Conservation (phyloP, 306 rosid genomes). For the Ammopiptanthus mongolicus region DNA sequence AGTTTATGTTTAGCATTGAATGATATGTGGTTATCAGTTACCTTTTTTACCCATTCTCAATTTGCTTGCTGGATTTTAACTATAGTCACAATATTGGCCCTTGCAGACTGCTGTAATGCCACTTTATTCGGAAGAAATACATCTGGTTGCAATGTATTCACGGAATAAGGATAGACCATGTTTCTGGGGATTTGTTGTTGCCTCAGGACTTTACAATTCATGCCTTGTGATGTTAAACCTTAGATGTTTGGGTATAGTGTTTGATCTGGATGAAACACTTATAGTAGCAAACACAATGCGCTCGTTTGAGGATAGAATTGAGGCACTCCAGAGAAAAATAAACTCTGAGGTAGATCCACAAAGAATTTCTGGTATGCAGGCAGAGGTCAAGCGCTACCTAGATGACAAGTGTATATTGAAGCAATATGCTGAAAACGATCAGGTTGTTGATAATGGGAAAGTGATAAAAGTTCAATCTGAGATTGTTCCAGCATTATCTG, state of each 20-base stretch:
- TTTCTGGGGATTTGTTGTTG: slow-evolving; percentile 89
- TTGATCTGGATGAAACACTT: slow-evolving; percentile 98
- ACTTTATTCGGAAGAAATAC: slow-evolving; percentile 72
- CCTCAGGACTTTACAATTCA: slow-evolving; percentile 73
- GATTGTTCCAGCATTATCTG: slow-evolving; percentile 84
- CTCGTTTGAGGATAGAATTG: slow-evolving; percentile 95
- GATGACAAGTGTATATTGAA: slow-evolving; percentile 85
- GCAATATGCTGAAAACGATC: slow-evolving; percentile 94
- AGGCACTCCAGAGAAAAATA: slow-evolving; percentile 86
- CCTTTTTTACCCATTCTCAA: not conserved
- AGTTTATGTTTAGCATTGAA: not conserved
- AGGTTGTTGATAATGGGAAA: slow-evolving; percentile 84
- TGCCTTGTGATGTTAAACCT: slow-evolving; percentile 92
- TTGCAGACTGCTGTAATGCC: slow-evolving; percentile 91
- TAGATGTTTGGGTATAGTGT: slow-evolving; percentile 97
- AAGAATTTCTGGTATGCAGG: slow-evolving; percentile 78
- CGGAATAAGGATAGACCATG: slow-evolving; percentile 62
- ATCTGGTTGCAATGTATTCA: slow-evolving; percentile 91
- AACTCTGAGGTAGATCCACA: slow-evolving; percentile 74
- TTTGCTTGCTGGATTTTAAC: slow-evolving; percentile 28
- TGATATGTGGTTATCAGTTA: not conserved
- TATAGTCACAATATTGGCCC: slow-evolving; percentile 1
- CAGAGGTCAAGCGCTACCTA: slow-evolving; percentile 81
- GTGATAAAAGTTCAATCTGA: slow-evolving; percentile 82
- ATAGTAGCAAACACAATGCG: slow-evolving; percentile 99